Conservation (phyloP, 2,329 filamentous ascomycete species). For the Calonectria pseudoreteaudii region DNA sequence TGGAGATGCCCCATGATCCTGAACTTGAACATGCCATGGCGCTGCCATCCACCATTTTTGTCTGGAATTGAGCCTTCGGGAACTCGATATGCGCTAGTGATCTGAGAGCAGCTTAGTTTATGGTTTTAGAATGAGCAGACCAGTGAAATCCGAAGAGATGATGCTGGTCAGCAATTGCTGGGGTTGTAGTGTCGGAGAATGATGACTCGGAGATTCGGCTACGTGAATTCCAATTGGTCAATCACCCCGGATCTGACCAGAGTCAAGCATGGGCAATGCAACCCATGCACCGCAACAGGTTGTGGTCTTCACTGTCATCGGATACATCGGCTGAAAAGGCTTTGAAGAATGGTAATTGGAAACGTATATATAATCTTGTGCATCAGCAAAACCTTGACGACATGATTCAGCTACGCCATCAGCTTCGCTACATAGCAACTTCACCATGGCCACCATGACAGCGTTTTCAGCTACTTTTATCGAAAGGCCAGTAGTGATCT, state of each 20-base stretch:
- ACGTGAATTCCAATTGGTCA: conserved; percentile 13
- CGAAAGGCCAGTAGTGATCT: not conserved
- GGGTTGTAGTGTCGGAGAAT: not conserved
- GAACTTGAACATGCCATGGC: not conserved
- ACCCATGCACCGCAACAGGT: not conserved
- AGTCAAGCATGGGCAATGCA: not conserved
- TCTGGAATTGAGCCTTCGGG: not conserved
- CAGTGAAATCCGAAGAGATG: not conserved
- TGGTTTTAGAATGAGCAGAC: not conserved
- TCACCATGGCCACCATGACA: not conserved
- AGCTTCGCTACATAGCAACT: not conserved
- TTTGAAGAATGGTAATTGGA: not conserved
- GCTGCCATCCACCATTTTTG: not conserved
- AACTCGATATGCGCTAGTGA: not conserved
- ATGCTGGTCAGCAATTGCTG: not conserved
- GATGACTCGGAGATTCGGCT: conserved; percentile 1
- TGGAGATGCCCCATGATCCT: not conserved
- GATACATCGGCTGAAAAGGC: not conserved
- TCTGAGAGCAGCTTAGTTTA: not conserved
- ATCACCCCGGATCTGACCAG: not conserved
- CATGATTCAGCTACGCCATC: not conserved
- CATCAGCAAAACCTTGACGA: not conserved
- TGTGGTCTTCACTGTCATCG: not conserved
- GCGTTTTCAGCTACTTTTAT: not conserved
- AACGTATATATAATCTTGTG: not conserved